Percentiles rank a stretch among this genome's conserved stretches.
phyloP scores from a whole-genome alignment of 257 asterid genomes.

The Plantago ovata region DNA sequence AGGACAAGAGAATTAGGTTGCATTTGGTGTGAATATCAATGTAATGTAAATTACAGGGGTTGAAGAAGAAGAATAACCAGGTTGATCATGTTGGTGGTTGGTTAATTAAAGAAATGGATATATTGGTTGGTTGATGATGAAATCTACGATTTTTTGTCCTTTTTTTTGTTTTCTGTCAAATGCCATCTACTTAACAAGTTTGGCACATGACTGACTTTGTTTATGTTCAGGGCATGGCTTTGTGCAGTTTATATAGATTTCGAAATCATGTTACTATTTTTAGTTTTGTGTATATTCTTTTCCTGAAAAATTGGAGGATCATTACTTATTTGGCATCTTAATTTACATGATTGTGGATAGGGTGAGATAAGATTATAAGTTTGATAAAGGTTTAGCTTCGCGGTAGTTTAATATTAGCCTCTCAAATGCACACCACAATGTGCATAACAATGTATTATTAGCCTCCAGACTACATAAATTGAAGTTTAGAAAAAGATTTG shows the following conservation, averaged over 20 bases:
- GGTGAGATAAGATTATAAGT: no score
- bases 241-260: background rate
- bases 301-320: background rate
- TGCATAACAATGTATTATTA: no score
- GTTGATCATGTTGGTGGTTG: background rate
- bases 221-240: background rate
- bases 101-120: conserved; percentile 1
- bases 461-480: no score
- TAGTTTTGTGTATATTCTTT: background rate
- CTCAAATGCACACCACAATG: no score
- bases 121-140: conserved; percentile 9
- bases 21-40: conserved; percentile 18
- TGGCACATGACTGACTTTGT: conserved; percentile 13
- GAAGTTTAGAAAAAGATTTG: no score
- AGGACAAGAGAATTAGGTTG: conserved; percentile 13
- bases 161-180: conserved; percentile 9
- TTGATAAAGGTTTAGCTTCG: no score
- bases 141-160: background rate
- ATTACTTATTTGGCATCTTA: background rate
- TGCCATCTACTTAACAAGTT: conserved; percentile 7
- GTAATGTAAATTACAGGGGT: conserved; percentile 6
- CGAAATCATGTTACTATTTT: background rate
- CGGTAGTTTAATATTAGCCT: no score
- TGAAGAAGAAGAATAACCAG: no score
- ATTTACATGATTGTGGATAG: no score